phyloP scores from a whole-genome alignment of 805 yeast genomes.

The Allodekkera sacchari region DNA sequence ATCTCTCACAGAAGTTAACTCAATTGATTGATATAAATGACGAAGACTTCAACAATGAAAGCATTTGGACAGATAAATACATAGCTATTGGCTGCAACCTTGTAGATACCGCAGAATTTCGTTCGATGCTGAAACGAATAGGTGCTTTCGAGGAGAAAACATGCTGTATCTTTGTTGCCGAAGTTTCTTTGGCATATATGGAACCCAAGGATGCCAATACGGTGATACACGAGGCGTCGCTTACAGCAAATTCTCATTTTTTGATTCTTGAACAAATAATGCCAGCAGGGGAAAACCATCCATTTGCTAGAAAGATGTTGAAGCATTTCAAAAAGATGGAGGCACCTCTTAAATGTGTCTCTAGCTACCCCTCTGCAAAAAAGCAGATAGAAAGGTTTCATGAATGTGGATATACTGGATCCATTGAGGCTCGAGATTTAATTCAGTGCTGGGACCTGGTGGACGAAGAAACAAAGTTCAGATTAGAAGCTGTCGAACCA shows the following conservation, averaged over 20 bases:
- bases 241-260: slow-evolving; percentile 46
- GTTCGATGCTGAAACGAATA: slow-evolving; percentile 20
- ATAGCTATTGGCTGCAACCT: slow-evolving; percentile 61
- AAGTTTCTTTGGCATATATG: slow-evolving; percentile 80
- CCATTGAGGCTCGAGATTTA: slow-evolving; percentile 46
- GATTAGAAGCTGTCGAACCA: slow-evolving; percentile 46
- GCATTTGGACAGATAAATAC: slow-evolving; percentile 33
- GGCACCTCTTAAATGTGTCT: slow-evolving; percentile 63
- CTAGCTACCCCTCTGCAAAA: slow-evolving; percentile 40
- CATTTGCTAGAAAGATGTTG: slow-evolving; percentile 70
- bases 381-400: slow-evolving; percentile 45
- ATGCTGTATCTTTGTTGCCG: slow-evolving; percentile 61
- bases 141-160: slow-evolving; percentile 18
- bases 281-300: slow-evolving; percentile 54
- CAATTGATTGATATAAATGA: slow-evolving; percentile 41
- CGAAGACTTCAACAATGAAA: neutral
- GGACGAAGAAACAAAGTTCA: slow-evolving; percentile 30
- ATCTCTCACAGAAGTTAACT: slow-evolving; percentile 36
- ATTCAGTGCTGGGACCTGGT: slow-evolving; percentile 49
- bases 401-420: slow-evolving; percentile 34
- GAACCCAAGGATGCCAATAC: slow-evolving; percentile 54
- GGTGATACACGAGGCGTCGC: slow-evolving; percentile 41
- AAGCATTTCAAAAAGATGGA: slow-evolving; percentile 57
- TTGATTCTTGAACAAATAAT: slow-evolving; percentile 62
- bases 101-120: slow-evolving; percentile 35